These are phyloP conservation scores for Debaryomyces sp. DNA, from an alignment of 1,139 yeast genomes.

Conservation along the genomic window DNA sequence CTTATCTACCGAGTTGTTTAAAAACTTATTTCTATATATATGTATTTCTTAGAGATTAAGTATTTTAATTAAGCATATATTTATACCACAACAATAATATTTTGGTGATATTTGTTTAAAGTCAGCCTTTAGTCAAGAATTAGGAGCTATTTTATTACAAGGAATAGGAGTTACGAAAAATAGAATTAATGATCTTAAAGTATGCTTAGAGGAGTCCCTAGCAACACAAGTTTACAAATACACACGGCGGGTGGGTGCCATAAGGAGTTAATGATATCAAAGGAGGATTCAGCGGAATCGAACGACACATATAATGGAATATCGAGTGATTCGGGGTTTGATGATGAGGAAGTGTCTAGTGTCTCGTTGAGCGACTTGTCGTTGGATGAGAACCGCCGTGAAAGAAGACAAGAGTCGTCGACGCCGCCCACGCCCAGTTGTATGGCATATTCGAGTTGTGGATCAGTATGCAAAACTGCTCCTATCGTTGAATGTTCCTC, in stretches of 20 bases:
- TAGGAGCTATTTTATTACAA: background rate
- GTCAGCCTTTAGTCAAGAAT: background rate
- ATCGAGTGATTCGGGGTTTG: constrained; percentile 4
- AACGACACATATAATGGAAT: background rate
- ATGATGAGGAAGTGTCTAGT: constrained; percentile 6
- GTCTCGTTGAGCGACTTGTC: constrained; percentile 8
- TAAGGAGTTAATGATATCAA: background rate
- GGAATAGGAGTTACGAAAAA: background rate
- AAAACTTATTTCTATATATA: background rate
- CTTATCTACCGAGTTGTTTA: background rate
- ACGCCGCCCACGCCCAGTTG: constrained; percentile 7
- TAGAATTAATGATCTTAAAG: background rate
- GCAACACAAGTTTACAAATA: background rate
- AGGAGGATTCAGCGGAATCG: background rate
- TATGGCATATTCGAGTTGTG: background rate
- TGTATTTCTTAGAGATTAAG: background rate
- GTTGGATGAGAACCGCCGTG: constrained; percentile 1
- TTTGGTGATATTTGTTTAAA: background rate
- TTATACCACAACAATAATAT: background rate
- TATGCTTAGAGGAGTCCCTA: background rate
- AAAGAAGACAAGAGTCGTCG: background rate
- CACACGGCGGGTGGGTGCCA: background rate
- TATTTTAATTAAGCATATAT: background rate
- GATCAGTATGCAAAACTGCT: background rate
- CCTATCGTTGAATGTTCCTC: background rate